Evolutionary conservation across 2,329 filamentous ascomycete genomes (phyloP).

Genomic region (Colletotrichum sp.): DNA sequence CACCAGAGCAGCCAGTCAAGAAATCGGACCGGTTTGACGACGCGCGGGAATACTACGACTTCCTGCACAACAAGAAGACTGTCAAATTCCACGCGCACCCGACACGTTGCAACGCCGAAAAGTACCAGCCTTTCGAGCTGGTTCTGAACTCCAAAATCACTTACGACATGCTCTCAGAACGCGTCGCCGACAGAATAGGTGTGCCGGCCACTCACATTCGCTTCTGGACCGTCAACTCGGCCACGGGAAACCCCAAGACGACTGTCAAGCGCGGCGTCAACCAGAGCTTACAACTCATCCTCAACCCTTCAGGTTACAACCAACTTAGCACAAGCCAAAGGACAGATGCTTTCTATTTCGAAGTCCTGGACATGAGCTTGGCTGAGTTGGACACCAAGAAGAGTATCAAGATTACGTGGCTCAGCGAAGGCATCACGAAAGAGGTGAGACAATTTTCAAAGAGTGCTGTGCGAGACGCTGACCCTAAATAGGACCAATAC

Average conservation of each 20-base stretch:
- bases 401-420: constrained; percentile 79
- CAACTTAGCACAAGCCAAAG: constrained; percentile 75
- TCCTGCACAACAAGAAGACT: constrained; percentile 81
- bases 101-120: constrained; percentile 55
- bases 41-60: constrained; percentile 90
- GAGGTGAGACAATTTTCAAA: constrained; percentile 62
- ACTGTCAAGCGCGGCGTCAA: constrained; percentile 75
- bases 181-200: constrained; percentile 78
- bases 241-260: constrained; percentile 77
- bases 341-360: constrained; percentile 84
- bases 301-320: constrained; percentile 75
- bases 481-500: constrained; percentile 64
- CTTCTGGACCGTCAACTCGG: constrained; percentile 84
- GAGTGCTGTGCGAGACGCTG: background rate
- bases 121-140: constrained; percentile 74
- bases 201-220: constrained; percentile 87
- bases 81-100: constrained; percentile 79
- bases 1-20: constrained; percentile 40
- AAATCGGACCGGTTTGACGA: constrained; percentile 66
- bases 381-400: constrained; percentile 95
- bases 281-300: constrained; percentile 78
- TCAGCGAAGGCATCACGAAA: constrained; percentile 90
- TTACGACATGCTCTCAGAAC: constrained; percentile 86
- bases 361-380: constrained; percentile 92
- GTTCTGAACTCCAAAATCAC: constrained; percentile 85